Percentiles rank a stretch among this genome's conserved stretches.
Conservation (phyloP, 208 protist species). For the Crithidia mellificae region DNA sequence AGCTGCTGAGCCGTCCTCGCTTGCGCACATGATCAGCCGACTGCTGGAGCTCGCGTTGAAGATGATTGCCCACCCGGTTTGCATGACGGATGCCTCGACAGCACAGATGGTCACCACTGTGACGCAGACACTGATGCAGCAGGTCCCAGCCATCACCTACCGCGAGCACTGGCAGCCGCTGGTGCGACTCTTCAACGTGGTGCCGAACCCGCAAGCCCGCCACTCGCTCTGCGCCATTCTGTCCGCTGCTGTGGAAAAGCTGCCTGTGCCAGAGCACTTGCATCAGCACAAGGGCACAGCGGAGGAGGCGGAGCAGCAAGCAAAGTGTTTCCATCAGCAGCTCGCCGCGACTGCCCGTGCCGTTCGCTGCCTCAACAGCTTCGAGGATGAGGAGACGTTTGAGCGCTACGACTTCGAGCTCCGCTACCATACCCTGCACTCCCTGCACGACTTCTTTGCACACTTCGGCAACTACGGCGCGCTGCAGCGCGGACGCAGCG, state of each 20-base stretch:
- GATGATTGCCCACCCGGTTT: slow-evolving; percentile 81
- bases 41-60: slow-evolving; percentile 82
- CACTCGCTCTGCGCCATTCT: slow-evolving; percentile 57
- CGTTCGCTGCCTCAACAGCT: slow-evolving; percentile 78
- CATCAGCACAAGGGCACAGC: too few species aligned
- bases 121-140: slow-evolving; percentile 27
- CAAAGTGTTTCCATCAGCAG: slow-evolving; percentile 36
- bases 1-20: slow-evolving; percentile 3
- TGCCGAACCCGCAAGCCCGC: slow-evolving; percentile 74
- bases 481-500: slow-evolving; percentile 6
- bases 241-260: slow-evolving; percentile 35
- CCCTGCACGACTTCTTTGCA: slow-evolving; percentile 76
- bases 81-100: slow-evolving; percentile 58
- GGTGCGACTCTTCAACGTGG: slow-evolving; percentile 75
- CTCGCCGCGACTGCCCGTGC: slow-evolving; percentile 63
- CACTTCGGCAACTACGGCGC: slow-evolving; percentile 71
- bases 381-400: slow-evolving; percentile 50
- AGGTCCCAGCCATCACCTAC: slow-evolving; percentile 42
- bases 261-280: slow-evolving; percentile 7
- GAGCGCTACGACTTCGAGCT: slow-evolving; percentile 88
- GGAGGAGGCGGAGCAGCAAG: background rate
- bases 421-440: slow-evolving; percentile 84
- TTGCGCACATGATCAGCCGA: slow-evolving; percentile 51
- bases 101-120: slow-evolving; percentile 42
- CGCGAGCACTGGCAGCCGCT: slow-evolving; percentile 65